These are phyloP conservation scores for Leccinum subrobustum DNA, from an alignment of 1,284 basidiomycete species.

Conservation along the genomic window DNA sequence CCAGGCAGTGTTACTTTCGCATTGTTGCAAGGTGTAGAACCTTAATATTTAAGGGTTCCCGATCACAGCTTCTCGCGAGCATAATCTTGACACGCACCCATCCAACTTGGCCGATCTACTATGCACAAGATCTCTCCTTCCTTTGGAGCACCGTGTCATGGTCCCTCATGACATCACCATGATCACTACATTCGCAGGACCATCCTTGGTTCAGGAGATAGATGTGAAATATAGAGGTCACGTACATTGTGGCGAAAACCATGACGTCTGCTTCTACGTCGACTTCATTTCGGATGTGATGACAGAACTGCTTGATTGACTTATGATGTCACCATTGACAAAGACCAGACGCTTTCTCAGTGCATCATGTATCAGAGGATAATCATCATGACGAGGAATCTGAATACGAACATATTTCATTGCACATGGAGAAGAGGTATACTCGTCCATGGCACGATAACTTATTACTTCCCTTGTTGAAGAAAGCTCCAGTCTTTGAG, in stretches of 20 bases:
- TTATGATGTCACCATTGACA: conserved; percentile 50
- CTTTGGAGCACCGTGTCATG: conserved; percentile 43
- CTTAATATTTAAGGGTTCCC: conserved; percentile 46
- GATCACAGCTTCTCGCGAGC: conserved; percentile 38
- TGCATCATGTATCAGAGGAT: neutral
- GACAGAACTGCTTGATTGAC: conserved; percentile 46
- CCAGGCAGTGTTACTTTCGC: conserved; percentile 40
- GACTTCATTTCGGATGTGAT: conserved; percentile 47
- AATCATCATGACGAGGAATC: conserved; percentile 30
- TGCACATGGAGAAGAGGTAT: neutral
- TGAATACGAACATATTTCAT: neutral
- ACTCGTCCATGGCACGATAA: neutral
- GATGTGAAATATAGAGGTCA: conserved; percentile 6
- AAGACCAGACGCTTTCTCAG: no score
- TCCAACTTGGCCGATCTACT: conserved; percentile 52
- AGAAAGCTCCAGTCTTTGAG: neutral
- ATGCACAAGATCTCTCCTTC: conserved; percentile 56
- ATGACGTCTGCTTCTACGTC: conserved; percentile 48
- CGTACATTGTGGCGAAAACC: conserved; percentile 52
- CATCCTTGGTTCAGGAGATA: neutral
- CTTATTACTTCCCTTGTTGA: neutral
- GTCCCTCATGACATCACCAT: conserved; percentile 38
- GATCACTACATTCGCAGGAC: conserved; percentile 26
- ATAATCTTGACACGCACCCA: conserved; percentile 47
- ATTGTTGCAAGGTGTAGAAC: conserved; percentile 45